A percentile compares a stretch with the other conserved stretches of the same genome.
phyloP scores from a whole-genome alignment of 371 early-diverging fungal genomes.

The Mycotypha africana region DNA sequence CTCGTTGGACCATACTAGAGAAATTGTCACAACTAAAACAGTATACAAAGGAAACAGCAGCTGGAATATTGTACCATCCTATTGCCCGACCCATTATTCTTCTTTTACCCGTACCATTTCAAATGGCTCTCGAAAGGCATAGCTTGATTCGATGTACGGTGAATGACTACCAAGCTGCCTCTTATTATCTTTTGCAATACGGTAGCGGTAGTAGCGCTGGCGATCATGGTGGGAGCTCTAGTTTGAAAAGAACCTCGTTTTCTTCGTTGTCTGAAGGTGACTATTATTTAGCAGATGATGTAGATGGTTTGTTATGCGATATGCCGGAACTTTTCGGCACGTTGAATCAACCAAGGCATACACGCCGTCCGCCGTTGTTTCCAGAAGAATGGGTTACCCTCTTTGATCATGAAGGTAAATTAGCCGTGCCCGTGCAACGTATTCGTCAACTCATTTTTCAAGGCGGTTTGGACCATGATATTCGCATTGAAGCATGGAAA shows the following conservation, averaged over 20 bases:
- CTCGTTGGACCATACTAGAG: conserved; percentile 75
- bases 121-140: conserved; percentile 25
- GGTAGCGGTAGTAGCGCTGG: conserved; percentile 27
- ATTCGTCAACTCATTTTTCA: conserved; percentile 65
- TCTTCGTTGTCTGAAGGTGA: conserved; percentile 3
- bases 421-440: conserved; percentile 43
- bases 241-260: too few species aligned
- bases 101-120: conserved; percentile 14
- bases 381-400: conserved; percentile 75
- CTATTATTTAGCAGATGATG: conserved; percentile 15
- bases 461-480: conserved; percentile 80
- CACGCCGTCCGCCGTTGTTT: conserved; percentile 49
- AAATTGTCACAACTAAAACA: conserved; percentile 72
- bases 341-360: conserved; percentile 24
- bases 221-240: too few species aligned
- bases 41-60: conserved; percentile 65
- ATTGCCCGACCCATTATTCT: conserved; percentile 10
- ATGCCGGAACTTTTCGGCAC: conserved; percentile 28
- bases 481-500: conserved; percentile 87
- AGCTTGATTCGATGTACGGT: conserved; percentile 45
- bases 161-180: conserved; percentile 77
- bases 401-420: conserved; percentile 61
- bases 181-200: conserved; percentile 74
- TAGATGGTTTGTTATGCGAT: conserved; percentile 17
- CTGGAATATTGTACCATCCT: conserved; percentile 65